Evolutionary conservation across 495 filamentous ascomycete species (phyloP), one percentile per base, ranked within the genome.

Genomic region (Halenospora varia): DNA sequence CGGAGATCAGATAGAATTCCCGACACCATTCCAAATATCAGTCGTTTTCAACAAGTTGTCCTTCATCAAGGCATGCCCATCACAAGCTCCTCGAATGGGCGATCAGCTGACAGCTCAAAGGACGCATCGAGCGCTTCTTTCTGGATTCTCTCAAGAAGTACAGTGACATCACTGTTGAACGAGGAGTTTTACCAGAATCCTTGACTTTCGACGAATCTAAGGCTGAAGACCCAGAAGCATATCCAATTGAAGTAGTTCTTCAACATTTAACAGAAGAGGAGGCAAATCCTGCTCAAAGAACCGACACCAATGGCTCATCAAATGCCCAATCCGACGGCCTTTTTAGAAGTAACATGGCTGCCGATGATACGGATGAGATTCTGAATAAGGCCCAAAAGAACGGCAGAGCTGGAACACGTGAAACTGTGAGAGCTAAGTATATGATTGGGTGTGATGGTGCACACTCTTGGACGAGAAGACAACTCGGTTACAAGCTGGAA

Each of bases 371-470:
- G 0, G 73, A 79, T 10, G 82, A 85, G n/a, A 62, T 84, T 15
- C 65, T 77, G 11, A 47, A 59, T 58, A 26, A 65, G 66, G 56
- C 53, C 56, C 22, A 70, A 72, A 25, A 67, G 69, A 15, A 64
- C 63, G 25, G 59, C 51, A 13, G 68, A 68, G 47, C 62, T 70
- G 53, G 68, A 65, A 2, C 56, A 11, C 64, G 63, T 13, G 68
- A 83, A 61, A 71, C 59, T 2, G 68, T 88, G 6, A 74, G 65
- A 25, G 78, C 84, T 3, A 87, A 84, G 60, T 89, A 87, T 62
- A 69, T 90, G 54, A 75, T 88, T 2, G 87, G 86, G 1, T 84
- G 81, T 25, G 87, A 90, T 67, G 85, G 85, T 0, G 85, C 85
- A 2, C 84, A 82, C 57, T 82, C 80, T 10, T 82, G 78, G 71